Percentiles rank a stretch among this genome's conserved stretches.
Conservation (phyloP, 2,329 filamentous ascomycete species). For the Pestalotiopsis sp. region DNA sequence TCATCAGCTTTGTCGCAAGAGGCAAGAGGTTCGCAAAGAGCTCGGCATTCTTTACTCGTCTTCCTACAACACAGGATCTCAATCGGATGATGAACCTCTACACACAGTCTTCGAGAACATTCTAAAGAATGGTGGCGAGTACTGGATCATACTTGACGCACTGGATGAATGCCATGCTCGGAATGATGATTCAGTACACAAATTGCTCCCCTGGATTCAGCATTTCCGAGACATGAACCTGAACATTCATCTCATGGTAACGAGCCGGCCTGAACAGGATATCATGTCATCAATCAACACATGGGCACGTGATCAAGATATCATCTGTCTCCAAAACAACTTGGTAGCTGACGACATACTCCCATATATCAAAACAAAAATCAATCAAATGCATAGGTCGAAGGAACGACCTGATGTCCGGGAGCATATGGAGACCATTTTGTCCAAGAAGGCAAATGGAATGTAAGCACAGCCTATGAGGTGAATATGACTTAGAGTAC, state of each 20-base stretch:
- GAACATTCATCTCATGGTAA: background rate
- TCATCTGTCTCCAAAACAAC: background rate
- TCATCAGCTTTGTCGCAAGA: background rate
- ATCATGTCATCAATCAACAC: background rate
- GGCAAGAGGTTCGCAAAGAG: background rate
- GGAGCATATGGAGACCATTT: background rate
- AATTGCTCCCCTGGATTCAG: background rate
- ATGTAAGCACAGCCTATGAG: background rate
- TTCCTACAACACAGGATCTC: background rate
- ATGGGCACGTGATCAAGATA: background rate
- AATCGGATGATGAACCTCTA: background rate
- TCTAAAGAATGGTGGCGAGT: fast-evolving
- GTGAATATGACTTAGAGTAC: too few relatives aligned
- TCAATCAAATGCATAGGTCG: background rate
- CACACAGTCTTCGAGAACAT: background rate
- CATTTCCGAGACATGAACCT: background rate
- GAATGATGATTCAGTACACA: background rate
- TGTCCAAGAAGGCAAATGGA: background rate
- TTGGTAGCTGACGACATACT: background rate
- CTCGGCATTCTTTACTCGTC: background rate
- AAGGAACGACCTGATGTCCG: background rate
- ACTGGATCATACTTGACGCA: background rate
- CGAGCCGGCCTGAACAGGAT: background rate
- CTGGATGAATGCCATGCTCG: background rate
- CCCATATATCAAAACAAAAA: background rate